These are phyloP conservation scores for Alternaria sp. DNA, from an alignment of 2,329 filamentous ascomycete species.

Conservation along the genomic window DNA sequence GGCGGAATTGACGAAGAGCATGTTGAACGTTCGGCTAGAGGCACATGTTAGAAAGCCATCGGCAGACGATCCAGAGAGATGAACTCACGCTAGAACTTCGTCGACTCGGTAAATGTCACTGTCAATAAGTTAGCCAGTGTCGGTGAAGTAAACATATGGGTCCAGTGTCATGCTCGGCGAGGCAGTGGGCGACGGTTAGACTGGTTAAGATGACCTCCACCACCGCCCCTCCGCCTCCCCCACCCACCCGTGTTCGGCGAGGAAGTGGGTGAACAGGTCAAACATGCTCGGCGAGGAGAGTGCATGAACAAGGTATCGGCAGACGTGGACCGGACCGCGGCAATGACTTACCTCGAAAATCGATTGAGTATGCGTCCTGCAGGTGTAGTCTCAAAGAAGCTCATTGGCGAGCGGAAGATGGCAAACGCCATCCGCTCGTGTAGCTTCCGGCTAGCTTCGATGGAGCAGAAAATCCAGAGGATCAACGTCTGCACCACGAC, in stretches of 20 bases:
- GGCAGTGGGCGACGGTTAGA: neutral
- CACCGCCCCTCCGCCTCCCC: neutral
- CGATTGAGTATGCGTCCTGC: slow-evolving; percentile 95
- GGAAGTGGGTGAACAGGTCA: neutral
- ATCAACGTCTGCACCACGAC: slow-evolving; percentile 93
- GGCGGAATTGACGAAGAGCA: slow-evolving; percentile 66
- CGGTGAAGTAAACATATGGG: neutral
- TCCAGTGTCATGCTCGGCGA: neutral
- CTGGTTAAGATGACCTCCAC: neutral
- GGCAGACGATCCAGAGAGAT: neutral
- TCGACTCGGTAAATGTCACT: slow-evolving; percentile 83
- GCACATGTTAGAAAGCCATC: slow-evolving; percentile 33
- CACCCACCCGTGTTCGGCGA: neutral
- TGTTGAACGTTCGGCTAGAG: slow-evolving; percentile 84
- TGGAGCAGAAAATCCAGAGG: slow-evolving; percentile 99
- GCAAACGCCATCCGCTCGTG: slow-evolving; percentile 97
- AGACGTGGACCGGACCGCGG: slow-evolving; percentile 7
- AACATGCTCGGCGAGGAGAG: neutral
- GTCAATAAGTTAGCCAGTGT: slow-evolving; percentile 26
- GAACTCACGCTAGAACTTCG: slow-evolving; percentile 78
- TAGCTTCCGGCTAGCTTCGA: slow-evolving; percentile 95
- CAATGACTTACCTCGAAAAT: slow-evolving; percentile 77
- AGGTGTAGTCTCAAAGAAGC: slow-evolving; percentile 97
- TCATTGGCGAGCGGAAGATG: slow-evolving; percentile 98
- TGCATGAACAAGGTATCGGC: slow-evolving; percentile 3